phyloP scores from a whole-genome alignment of 1,284 basidiomycete species.

The Moesziomyces globuligerus region DNA sequence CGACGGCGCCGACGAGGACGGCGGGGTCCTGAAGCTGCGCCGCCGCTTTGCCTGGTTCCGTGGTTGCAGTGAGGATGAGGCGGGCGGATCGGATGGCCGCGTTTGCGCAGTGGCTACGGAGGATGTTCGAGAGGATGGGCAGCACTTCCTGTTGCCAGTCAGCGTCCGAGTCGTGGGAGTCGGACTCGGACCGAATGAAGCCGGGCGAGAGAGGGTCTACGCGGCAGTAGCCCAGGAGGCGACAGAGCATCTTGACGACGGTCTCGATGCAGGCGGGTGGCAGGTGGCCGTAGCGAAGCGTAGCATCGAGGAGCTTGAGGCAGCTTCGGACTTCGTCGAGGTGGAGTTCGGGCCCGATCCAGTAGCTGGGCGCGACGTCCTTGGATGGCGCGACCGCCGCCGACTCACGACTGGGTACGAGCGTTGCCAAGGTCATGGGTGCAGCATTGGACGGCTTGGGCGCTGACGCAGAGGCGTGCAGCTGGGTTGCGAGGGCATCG shows the following conservation, averaged over 20 bases:
- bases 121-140: conserved; percentile 55
- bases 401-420: conserved; percentile 46
- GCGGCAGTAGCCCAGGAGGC: conserved; percentile 54
- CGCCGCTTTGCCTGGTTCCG: neutral
- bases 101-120: conserved; percentile 63
- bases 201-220: conserved; percentile 33
- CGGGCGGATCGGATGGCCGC: conserved; percentile 55
- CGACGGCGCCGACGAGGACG: conserved; percentile 59
- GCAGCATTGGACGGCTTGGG: conserved; percentile 23
- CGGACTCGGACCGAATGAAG: conserved; percentile 22
- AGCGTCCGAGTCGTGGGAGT: conserved; percentile 24
- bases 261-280: conserved; percentile 54
- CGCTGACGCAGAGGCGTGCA: conserved; percentile 17
- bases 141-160: conserved; percentile 44
- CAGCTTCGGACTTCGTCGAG: conserved; percentile 54
- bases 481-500: conserved; percentile 39
- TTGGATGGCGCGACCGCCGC: conserved; percentile 3
- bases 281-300: conserved; percentile 59
- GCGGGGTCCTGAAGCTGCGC: conserved; percentile 44
- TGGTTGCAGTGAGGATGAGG: conserved; percentile 29
- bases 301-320: conserved; percentile 57
- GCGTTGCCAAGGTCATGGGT: conserved; percentile 53
- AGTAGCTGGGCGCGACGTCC: conserved; percentile 23
- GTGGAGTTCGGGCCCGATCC: conserved; percentile 50
- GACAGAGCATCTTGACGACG: conserved; percentile 56